Conservation (phyloP, 2,329 filamentous ascomycete species). For the Alternaria solani region DNA sequence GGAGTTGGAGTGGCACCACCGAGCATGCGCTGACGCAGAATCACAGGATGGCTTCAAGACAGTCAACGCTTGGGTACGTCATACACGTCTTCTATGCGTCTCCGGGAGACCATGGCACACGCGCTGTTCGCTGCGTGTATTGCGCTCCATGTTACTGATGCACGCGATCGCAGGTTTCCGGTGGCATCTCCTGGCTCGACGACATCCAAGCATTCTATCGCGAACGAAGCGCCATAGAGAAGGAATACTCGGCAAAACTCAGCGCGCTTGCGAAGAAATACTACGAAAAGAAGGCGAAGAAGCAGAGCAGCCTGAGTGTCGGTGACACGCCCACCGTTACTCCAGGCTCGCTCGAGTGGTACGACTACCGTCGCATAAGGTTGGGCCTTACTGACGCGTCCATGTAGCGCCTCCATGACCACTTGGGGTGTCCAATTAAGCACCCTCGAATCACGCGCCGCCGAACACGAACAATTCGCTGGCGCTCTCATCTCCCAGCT, state of each 20-base stretch:
- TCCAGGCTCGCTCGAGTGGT: conserved; percentile 92
- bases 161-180: conserved; percentile 65
- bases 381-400: conserved; percentile 11
- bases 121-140: conserved; percentile 13
- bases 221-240: conserved; percentile 91
- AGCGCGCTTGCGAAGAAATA: conserved; percentile 91
- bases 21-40: conserved; percentile 38
- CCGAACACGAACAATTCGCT: conserved; percentile 87
- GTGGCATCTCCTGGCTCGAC: conserved; percentile 93
- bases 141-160: conserved; percentile 33
- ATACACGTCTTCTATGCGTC: conserved; percentile 13
- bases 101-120: conserved; percentile 1
- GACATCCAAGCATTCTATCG: conserved; percentile 98
- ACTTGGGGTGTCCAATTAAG: conserved; percentile 96
- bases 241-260: conserved; percentile 93
- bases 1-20: conserved; percentile 18
- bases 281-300: conserved; percentile 95
- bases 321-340: conserved; percentile 93
- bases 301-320: conserved; percentile 85
- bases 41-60: conserved; percentile 92
- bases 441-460: conserved; percentile 85
- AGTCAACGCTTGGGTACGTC: conserved; percentile 82
- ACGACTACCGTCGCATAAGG: conserved; percentile 25
- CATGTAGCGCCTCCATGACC: conserved; percentile 85
- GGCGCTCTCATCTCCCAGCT: conserved; percentile 80